These are phyloP conservation scores for Hypomyces rosellus DNA, from an alignment of 2,329 filamentous ascomycete species.

Conservation along the genomic window DNA sequence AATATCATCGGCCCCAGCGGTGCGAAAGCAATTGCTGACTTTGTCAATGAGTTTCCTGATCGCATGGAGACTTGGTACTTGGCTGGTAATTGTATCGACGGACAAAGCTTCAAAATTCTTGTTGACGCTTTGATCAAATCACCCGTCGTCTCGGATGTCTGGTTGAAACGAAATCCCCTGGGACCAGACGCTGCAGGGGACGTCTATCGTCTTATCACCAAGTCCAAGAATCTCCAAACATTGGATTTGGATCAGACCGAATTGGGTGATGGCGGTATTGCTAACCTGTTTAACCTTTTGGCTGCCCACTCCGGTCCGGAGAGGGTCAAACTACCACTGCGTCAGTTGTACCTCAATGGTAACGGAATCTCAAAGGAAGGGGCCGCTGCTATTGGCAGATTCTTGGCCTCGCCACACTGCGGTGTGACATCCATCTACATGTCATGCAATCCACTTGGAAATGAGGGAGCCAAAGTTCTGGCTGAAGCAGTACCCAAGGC, in stretches of 20 bases:
- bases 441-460: constrained; percentile 32
- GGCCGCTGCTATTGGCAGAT: constrained; percentile 25
- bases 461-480: constrained; percentile 25
- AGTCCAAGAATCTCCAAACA: constrained; percentile 37
- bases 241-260: constrained; percentile 49
- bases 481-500: constrained; percentile 26
- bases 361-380: constrained; percentile 27
- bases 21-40: constrained; percentile 38
- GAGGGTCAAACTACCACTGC: constrained; percentile 24
- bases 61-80: constrained; percentile 51
- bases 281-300: constrained; percentile 35
- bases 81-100: constrained; percentile 48
- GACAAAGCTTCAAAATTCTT: constrained; percentile 32
- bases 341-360: constrained; percentile 32
- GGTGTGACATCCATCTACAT: constrained; percentile 31
- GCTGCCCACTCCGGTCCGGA: constrained; percentile 23
- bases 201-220: constrained; percentile 38
- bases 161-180: constrained; percentile 50
- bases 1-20: constrained; percentile 47
- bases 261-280: constrained; percentile 40
- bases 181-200: constrained; percentile 31
- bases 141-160: constrained; percentile 40
- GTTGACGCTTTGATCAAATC: constrained; percentile 40
- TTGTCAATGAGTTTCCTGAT: constrained; percentile 38
- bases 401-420: constrained; percentile 27